Base-by-base conservation (phyloP, 164 flowering plant species). In the Stephania japonica region DNA sequence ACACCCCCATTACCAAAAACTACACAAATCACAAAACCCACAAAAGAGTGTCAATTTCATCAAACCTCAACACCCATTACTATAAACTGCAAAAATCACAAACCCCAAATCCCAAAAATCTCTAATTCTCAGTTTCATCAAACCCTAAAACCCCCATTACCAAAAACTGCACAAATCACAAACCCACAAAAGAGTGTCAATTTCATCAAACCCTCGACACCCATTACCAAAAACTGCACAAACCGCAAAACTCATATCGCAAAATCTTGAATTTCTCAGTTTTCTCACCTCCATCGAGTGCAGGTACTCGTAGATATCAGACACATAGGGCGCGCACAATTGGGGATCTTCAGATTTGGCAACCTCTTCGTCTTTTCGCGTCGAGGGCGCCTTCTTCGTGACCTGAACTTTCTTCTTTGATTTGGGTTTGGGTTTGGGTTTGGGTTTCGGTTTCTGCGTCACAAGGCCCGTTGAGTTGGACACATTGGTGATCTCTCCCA, bases 261-360 rank as follows among this genome's bases (percentile, higher is more conserved):
- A 25, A 65, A 26, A 59, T 11, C 53, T 47, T 47, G 16, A 47
- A 11, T 47, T 6, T 67, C 42, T n/a, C 0, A 24, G 21, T 7
- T 23, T 13, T n/a, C 53, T 25, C 78, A 88, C 91, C 94, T 90
- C 94, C 83, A 86, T 50, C 3, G 84, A 78, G 41, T 66, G 89
- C 68, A 90, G 83, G 80, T 88, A 78, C 63, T 70, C 71, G 38
- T 80, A 87, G 13, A 90, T 82, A 62, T 74, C 78, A 42, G 86
- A 76, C 6, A 82, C 82, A 72, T 77, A 80, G 49, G 73, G 68
- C n/a, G 62, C 68, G 49, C 75, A 77, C 73, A 79, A 75, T 47
- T 75, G 83, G 4, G 81, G 81, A 63, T 78, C 85, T 67, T 74
- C 77, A 4, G 38, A 32, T 32, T 32, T 32, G 3, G 38, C 38